Evolutionary conservation across 495 filamentous ascomycete species (phyloP), one percentile per base, ranked within the genome.

Genomic region (Bacidia gigantensis): DNA sequence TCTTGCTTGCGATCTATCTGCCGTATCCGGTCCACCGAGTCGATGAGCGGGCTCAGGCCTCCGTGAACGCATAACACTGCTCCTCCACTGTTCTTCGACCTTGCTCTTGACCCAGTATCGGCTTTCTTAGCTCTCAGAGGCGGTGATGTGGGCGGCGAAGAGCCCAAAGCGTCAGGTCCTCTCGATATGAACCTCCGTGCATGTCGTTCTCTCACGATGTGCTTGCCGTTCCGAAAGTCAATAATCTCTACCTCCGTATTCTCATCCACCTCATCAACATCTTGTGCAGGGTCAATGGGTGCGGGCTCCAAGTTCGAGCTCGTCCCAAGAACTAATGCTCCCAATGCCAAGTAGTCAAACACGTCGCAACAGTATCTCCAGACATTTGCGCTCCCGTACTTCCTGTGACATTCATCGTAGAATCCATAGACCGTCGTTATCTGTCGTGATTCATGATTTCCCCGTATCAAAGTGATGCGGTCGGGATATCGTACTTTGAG

Each of bases 321-420:
- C 20, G 93, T 87, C 48, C 93, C 92, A 11, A 94, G 77, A 25
- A 98, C 88, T 58, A 98, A 82, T 39, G 92, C 92, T 50, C 89
- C 92, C 40, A 98, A 81, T 11, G 92, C 93, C 22, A 98, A 78
- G 66, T 97, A 97, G 68, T 98, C 92, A 64, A 98, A 98, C 2
- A 97, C 87, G 65, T 98, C 92, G 68, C 92, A 97, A 72, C 92
- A 98, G 64, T 98, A 95, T 46, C 89, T 78, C 92, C 92, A 98
- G 0, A 98, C 92, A 57, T 96, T 98, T 17, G 92, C 92, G 65
- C 78, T 92, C 49, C 92, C 92, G 63, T 98, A 98, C 69, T 98
- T 98, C 39, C 93, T 83, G 48, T 96, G 73, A 61, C 92, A 98
- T 64, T 98, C 92, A 61, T 98, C 92, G 71, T 97, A 96, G 70